Percentiles rank a stretch among this genome's conserved stretches.
phyloP scores from a whole-genome alignment of 176 grass and related monocot genomes.

The Oryza nivara region DNA sequence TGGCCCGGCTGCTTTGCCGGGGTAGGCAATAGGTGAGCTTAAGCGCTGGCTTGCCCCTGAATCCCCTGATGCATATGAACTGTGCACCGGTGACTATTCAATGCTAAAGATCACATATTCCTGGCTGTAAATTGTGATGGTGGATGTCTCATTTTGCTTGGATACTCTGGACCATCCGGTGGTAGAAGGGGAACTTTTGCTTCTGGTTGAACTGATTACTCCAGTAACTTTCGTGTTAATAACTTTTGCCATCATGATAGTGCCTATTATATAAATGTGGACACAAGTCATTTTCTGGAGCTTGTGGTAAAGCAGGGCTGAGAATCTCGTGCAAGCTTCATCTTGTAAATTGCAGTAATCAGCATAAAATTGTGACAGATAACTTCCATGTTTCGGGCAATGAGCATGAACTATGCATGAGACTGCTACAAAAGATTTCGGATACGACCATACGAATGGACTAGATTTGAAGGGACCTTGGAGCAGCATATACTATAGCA shows the following conservation, averaged over 20 bases:
- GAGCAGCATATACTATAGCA: too few relatives aligned
- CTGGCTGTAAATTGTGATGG: conserved; percentile 30
- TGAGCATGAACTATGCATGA: background rate
- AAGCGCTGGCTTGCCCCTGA: background rate
- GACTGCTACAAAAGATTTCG: too few relatives aligned
- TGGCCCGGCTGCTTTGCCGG: background rate
- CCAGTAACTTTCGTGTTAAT: background rate
- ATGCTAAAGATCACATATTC: background rate
- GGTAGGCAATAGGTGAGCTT: background rate
- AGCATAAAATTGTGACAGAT: background rate
- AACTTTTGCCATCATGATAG: background rate
- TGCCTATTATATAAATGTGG: background rate
- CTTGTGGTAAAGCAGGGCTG: background rate
- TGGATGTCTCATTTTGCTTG: conserved; percentile 2
- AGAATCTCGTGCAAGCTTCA: conserved; percentile 17
- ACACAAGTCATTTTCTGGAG: background rate
- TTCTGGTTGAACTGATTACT: conserved; percentile 14
- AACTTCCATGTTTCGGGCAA: background rate
- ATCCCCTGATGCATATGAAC: background rate
- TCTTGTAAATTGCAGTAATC: background rate
- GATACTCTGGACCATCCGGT: background rate
- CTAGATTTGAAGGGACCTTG: too few relatives aligned
- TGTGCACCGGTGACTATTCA: background rate
- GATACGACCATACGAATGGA: background rate
- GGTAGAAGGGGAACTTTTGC: background rate